A percentile compares a stretch with the other conserved stretches of the same genome.
Conservation (phyloP, 257 asterid species). For the Nemophila menziesii region DNA sequence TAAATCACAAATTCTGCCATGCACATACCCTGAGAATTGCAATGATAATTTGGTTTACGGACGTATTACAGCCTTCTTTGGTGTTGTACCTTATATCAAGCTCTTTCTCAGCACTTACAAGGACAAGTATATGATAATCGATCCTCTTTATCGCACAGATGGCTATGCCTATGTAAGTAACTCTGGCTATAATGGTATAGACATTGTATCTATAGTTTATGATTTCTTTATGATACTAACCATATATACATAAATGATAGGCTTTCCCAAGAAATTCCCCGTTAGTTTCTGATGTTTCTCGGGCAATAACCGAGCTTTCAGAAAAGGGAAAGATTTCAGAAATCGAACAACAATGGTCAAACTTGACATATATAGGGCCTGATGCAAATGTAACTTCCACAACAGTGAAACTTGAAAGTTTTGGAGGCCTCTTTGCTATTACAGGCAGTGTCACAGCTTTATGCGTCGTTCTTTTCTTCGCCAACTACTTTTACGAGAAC, state of each 20-base stretch:
- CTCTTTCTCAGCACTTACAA: conserved; percentile 18
- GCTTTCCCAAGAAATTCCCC: too few species aligned
- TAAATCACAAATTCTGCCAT: conserved; percentile 19
- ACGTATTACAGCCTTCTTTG: conserved; percentile 34
- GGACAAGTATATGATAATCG: conserved; percentile 24
- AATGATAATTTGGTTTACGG: conserved; percentile 19
- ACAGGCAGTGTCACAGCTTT: conserved; percentile 7
- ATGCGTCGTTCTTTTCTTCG: too few species aligned
- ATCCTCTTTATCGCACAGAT: conserved; percentile 32
- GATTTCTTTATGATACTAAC: too few species aligned
- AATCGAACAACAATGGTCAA: conserved; percentile 9
- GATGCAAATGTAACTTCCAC: conserved; percentile 5
- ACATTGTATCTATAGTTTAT: too few species aligned
- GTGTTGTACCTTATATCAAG: conserved; percentile 36
- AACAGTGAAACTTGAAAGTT: conserved; percentile 19
- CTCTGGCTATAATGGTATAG: too few species aligned
- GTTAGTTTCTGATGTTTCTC: too few species aligned
- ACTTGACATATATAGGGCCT: background rate
- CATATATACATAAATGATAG: too few species aligned
- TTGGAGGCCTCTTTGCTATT: conserved; percentile 14
- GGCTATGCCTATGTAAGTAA: conserved; percentile 38
- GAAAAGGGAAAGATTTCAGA: conserved; percentile 13
- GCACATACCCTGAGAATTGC: conserved; percentile 15
- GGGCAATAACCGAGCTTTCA: too few species aligned
- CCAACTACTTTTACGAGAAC: too few species aligned